Conservation (phyloP, 768 basidiomycete species). For the Phanerochaete carnosa region DNA sequence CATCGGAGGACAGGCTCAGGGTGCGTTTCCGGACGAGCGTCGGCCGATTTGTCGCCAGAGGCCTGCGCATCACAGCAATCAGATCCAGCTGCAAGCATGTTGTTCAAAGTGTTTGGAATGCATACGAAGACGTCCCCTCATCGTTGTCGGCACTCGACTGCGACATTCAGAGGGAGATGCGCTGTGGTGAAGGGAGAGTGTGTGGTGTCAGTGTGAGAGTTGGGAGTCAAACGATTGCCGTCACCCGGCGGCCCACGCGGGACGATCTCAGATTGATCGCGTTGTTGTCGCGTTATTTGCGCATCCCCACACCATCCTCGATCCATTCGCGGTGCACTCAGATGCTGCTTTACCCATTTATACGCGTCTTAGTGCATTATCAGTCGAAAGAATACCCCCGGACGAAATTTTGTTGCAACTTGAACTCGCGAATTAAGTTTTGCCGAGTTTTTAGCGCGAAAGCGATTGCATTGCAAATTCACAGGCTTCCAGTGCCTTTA, state of each 20-base stretch:
- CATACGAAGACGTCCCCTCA: not conserved
- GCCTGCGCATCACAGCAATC: not conserved
- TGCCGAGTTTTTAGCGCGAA: not conserved
- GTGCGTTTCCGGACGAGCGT: not conserved
- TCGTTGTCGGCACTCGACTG: not conserved
- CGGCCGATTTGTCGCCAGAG: not conserved
- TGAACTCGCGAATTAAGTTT: not conserved
- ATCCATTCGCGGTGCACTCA: not conserved
- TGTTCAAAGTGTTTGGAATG: not conserved
- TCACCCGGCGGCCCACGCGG: constrained; percentile 1
- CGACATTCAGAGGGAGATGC: not conserved
- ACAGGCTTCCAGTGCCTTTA: not conserved
- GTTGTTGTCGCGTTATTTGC: constrained; percentile 8
- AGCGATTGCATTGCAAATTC: not conserved
- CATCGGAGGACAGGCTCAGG: not conserved
- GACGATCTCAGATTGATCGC: constrained; percentile 6
- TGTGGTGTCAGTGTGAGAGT: constrained; percentile 1
- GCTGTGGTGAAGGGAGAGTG: not conserved
- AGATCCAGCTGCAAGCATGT: not conserved
- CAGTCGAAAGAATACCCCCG: not conserved
- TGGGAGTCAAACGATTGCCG: constrained; percentile 1
- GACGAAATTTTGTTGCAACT: too few relatives aligned
- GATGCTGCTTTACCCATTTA: not conserved
- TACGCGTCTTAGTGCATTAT: not conserved
- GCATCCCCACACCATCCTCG: not conserved